These are phyloP conservation scores for Candida insectorum DNA, from an alignment of 805 yeast species.

Conservation along the genomic window DNA sequence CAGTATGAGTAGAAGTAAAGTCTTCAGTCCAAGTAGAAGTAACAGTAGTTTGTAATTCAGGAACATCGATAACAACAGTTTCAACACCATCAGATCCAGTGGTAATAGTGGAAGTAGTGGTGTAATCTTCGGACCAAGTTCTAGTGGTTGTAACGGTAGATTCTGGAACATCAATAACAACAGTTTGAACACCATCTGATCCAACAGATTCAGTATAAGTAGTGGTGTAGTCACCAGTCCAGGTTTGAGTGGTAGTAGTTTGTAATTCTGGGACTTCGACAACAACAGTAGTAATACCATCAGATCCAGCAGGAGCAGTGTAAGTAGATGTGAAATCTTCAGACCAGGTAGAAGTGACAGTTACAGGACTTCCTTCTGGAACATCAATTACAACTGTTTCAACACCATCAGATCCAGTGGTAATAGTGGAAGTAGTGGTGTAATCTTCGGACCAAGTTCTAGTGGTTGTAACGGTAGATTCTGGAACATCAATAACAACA, in stretches of 20 bases:
- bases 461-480: slow-evolving; percentile 19
- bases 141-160: not conserved
- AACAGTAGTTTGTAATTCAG: too few species aligned
- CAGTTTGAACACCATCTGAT: slow-evolving; percentile 12
- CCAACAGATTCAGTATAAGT: slow-evolving; percentile 15
- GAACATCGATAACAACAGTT: slow-evolving; percentile 8
- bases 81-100: slow-evolving; percentile 16
- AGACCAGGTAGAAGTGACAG: too few species aligned
- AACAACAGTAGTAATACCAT: too few species aligned
- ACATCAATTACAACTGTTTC: slow-evolving; percentile 9
- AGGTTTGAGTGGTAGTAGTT: slow-evolving; percentile 18
- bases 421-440: slow-evolving; percentile 9
- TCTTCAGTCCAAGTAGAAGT: slow-evolving; percentile 21
- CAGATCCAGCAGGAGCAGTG: too few species aligned
- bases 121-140: slow-evolving; percentile 8
- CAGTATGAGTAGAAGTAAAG: slow-evolving; percentile 14
- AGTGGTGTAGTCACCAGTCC: slow-evolving; percentile 17
- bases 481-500: slow-evolving; percentile 16
- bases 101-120: slow-evolving; percentile 9
- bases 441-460: slow-evolving; percentile 16
- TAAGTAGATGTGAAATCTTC: too few species aligned
- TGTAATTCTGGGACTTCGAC: slow-evolving; percentile 9
- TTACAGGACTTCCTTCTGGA: too few species aligned
- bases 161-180: too few species aligned
- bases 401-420: slow-evolving; percentile 14